These are phyloP conservation scores for Pythium sukuiense DNA, from an alignment of 352 stramenopile species.

Conservation along the genomic window DNA sequence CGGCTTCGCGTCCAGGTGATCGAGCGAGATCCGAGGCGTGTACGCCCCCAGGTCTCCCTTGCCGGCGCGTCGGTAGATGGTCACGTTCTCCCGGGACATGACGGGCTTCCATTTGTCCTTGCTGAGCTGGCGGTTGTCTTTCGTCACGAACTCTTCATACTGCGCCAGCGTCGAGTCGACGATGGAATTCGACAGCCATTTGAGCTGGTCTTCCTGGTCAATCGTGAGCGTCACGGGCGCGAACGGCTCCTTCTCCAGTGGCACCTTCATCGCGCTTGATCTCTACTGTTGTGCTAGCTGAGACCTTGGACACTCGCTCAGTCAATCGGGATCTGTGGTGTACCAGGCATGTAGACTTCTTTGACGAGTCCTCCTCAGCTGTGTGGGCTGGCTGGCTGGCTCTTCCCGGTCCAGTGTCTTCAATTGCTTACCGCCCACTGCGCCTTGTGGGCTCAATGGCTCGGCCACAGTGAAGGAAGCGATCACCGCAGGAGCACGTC, in stretches of 20 bases:
- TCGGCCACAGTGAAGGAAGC: background rate
- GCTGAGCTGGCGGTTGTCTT: conserved; percentile 7
- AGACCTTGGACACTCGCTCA: background rate
- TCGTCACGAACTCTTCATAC: conserved; percentile 12
- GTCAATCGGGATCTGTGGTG: background rate
- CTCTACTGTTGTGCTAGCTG: background rate
- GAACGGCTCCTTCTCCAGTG: conserved; percentile 50
- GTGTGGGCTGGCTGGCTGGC: background rate
- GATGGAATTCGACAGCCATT: conserved; percentile 11
- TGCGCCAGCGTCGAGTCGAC: conserved; percentile 5
- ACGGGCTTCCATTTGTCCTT: conserved; percentile 19
- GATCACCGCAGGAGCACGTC: background rate
- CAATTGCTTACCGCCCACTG: background rate
- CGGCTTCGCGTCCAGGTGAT: conserved; percentile 24
- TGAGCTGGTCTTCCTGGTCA: conserved; percentile 10
- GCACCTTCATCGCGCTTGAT: conserved; percentile 45
- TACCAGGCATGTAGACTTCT: background rate
- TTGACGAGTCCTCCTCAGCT: background rate
- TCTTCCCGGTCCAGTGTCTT: background rate
- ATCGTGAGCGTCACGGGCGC: conserved; percentile 41
- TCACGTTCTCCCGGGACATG: conserved; percentile 22
- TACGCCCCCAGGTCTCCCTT: conserved; percentile 14
- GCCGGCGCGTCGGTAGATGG: conserved; percentile 23
- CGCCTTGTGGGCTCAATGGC: background rate
- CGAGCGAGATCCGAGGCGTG: conserved; percentile 18